phyloP scores from a whole-genome alignment of 139 green algal species.

The Axilococcus clingmanii region DNA sequence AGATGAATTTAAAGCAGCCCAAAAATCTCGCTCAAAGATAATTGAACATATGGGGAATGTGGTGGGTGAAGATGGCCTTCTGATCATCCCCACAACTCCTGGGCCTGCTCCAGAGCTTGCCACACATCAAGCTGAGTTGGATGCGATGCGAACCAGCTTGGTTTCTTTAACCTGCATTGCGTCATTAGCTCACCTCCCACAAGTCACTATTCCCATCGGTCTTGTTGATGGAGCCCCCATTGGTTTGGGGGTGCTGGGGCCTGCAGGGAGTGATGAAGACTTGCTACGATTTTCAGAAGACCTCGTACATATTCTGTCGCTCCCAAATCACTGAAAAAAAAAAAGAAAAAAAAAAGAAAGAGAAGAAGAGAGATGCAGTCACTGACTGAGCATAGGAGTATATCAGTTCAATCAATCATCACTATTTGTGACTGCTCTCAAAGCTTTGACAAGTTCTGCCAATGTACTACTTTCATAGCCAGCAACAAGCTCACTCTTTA shows the following conservation, averaged over 20 bases:
- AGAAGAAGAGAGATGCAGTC: too few relatives aligned
- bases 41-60: slow-evolving; percentile 49
- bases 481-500: slow-evolving; percentile 57
- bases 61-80: slow-evolving; percentile 44
- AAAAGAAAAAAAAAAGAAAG: too few relatives aligned
- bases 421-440: slow-evolving; percentile 25
- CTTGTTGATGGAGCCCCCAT: slow-evolving; percentile 60
- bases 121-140: slow-evolving; percentile 38
- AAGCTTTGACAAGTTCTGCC: slow-evolving; percentile 26
- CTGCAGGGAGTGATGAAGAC: slow-evolving; percentile 58
- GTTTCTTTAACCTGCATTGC: slow-evolving; percentile 70
- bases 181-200: slow-evolving; percentile 68
- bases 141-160: slow-evolving; percentile 45
- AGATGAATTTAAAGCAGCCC: slow-evolving; percentile 24
- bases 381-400: too few relatives aligned
- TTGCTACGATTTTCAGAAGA: slow-evolving; percentile 55
- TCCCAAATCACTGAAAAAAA: too few relatives aligned
- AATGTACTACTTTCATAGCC: slow-evolving; percentile 2
- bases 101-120: slow-evolving; percentile 53
- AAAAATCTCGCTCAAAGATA: background rate
- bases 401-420: slow-evolving; percentile 24
- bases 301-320: slow-evolving; percentile 28
- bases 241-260: slow-evolving; percentile 68
- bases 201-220: slow-evolving; percentile 64
- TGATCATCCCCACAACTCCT: slow-evolving; percentile 62